Conservation (phyloP, 306 rosid species). For the Glycine soja region DNA sequence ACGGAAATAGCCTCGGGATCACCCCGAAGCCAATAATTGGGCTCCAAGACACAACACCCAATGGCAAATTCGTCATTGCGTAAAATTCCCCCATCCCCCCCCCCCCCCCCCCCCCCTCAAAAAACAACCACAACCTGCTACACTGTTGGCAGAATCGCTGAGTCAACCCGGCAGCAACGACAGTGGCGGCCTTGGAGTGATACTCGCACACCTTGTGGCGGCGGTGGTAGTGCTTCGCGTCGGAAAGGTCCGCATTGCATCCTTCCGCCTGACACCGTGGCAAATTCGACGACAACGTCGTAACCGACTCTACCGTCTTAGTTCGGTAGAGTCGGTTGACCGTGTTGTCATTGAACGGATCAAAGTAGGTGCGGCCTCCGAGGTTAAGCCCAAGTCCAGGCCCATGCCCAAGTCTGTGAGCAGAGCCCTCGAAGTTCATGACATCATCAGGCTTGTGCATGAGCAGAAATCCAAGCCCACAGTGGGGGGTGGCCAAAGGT, state of each 20-base stretch:
- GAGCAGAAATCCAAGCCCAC: slow-evolving; percentile 51
- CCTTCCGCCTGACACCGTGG: slow-evolving; percentile 83
- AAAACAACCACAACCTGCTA: slow-evolving; percentile 66
- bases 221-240: slow-evolving; percentile 83
- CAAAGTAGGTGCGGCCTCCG: slow-evolving; percentile 77
- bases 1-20: slow-evolving; percentile 59
- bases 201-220: slow-evolving; percentile 92
- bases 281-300: slow-evolving; percentile 42
- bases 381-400: slow-evolving; percentile 70
- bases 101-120: no score
- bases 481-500: neutral
- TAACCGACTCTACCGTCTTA: slow-evolving; percentile 32
- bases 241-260: slow-evolving; percentile 73
- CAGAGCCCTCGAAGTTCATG: slow-evolving; percentile 49
- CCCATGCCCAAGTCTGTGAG: neutral
- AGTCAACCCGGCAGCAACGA: slow-evolving; percentile 81
- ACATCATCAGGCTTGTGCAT: slow-evolving; percentile 45
- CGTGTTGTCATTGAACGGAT: slow-evolving; percentile 57
- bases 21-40: slow-evolving; percentile 32
- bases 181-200: slow-evolving; percentile 85
- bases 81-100: neutral
- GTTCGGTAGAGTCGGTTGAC: slow-evolving; percentile 63
- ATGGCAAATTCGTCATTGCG: slow-evolving; percentile 40
- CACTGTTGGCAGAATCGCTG: slow-evolving; percentile 95
- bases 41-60: neutral